Evolutionary conservation across 2,329 filamentous ascomycete genomes (phyloP), one percentile per base, ranked within the genome.

Genomic region (Hypoxylon sp.): DNA sequence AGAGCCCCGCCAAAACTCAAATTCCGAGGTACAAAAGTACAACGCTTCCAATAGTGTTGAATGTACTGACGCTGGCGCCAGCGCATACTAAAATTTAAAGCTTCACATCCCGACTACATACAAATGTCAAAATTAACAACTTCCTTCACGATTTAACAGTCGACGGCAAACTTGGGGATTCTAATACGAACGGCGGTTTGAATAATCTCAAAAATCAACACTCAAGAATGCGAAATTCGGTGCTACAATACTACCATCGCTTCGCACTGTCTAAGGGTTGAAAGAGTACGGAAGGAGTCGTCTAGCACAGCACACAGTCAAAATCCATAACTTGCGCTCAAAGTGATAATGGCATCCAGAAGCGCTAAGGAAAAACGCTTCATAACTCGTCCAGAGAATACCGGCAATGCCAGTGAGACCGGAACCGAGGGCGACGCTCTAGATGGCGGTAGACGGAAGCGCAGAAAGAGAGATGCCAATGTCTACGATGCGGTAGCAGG

Each of bases 401-500:
- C 63, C 17, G 67, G 62, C 62, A 70, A 75, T 41, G 72, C 48
- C 19, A 73, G 67, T 43, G 74, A 65, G 58, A 66, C 45, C 45
- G 75, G 46, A 34, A 51, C 41, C 30, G 75, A 55, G 28, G 49
- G 49, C 65, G 63, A 56, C 38, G 43, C 28, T 59, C 63, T 73
- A 17, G 69, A 68, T 41, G 64, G 65, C 11, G 60, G 56, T 23
- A 73, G 55, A 43, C 67, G 65, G 14, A 74, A 68, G 63, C 73
- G 71, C 30, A 70, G 60, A 57, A 75, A 60, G 68, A 70, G 75
- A 77, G 76, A 72, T 50, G 84, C 86, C 43, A 92, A 85, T 19
- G 79, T 94, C 19, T 94, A 91, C 78, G 91, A 94, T 79, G 91
- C 90, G 14, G 90, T 93, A 59, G 90, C 90, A 74, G 90, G 90